Percentiles rank a stretch among this genome's conserved stretches.
phyloP scores from a whole-genome alignment of 2,329 filamentous ascomycete species.

The Penicillium palitans region DNA sequence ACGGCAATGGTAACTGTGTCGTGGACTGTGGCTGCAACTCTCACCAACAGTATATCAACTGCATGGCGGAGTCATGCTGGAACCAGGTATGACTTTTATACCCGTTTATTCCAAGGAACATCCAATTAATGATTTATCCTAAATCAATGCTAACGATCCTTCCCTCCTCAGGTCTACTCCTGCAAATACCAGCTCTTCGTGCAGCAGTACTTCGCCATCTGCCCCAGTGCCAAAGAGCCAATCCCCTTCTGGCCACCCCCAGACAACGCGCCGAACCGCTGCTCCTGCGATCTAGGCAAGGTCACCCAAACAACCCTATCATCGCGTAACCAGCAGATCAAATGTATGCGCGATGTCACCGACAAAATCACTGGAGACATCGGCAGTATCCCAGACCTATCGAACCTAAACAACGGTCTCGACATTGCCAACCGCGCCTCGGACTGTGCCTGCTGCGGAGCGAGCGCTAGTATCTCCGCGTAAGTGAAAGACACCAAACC shows the following conservation, averaged over 20 bases:
- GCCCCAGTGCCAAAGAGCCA: constrained; percentile 30
- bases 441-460: constrained; percentile 39
- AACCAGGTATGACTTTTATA: constrained; percentile 32
- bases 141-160: neutral
- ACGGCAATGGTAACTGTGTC: constrained; percentile 23
- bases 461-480: constrained; percentile 40
- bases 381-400: constrained; percentile 13
- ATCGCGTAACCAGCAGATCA: constrained; percentile 22
- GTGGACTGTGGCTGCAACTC: constrained; percentile 27
- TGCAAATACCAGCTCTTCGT: constrained; percentile 45
- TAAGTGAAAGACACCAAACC: constrained; percentile 15
- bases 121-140: neutral
- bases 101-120: neutral
- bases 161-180: constrained; percentile 33
- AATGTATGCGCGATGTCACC: constrained; percentile 24
- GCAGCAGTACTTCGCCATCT: constrained; percentile 36
- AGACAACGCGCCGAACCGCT: constrained; percentile 35
- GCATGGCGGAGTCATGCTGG: constrained; percentile 43
- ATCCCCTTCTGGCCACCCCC: constrained; percentile 45
- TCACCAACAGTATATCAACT: constrained; percentile 35
- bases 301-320: constrained; percentile 24
- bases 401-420: constrained; percentile 23
- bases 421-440: constrained; percentile 26
- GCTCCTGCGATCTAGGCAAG: constrained; percentile 41
- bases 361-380: constrained; percentile 12